These are phyloP conservation scores for Rubroshorea leprosula DNA, from an alignment of 345 rosid species.

Conservation along the genomic window DNA sequence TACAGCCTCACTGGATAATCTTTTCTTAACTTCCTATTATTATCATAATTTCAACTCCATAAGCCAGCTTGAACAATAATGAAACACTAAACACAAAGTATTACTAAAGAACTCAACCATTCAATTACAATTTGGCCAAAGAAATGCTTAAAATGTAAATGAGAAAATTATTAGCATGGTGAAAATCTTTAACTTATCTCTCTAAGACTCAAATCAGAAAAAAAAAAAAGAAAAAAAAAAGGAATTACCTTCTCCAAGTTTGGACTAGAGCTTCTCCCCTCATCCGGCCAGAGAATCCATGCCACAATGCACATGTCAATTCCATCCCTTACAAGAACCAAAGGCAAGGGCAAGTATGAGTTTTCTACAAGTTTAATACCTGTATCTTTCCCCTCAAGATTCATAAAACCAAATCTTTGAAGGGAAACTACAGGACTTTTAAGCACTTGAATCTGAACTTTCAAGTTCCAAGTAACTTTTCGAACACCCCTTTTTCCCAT, in stretches of 20 bases:
- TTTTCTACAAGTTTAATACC: constrained; percentile 48
- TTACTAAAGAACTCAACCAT: not conserved
- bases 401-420: constrained; percentile 49
- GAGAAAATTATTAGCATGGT: not conserved
- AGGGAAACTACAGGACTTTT: constrained; percentile 60
- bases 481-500: constrained; percentile 53
- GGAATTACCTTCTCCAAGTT: constrained; percentile 78
- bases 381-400: constrained; percentile 32
- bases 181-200: constrained; percentile 2
- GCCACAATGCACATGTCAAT: constrained; percentile 68
- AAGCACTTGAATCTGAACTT: constrained; percentile 80
- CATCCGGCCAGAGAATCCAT: constrained; percentile 99
- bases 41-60: constrained; percentile 24
- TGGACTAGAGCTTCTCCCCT: constrained; percentile 80
- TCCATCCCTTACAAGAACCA: constrained; percentile 46
- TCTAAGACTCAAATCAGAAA: too few relatives aligned
- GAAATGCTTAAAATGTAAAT: not conserved
- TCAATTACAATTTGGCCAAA: constrained; percentile 1
- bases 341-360: constrained; percentile 47
- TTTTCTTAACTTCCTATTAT: constrained; percentile 80
- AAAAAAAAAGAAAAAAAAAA: too few relatives aligned
- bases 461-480: constrained; percentile 89
- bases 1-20: constrained; percentile 68
- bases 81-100: not conserved
- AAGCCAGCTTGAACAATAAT: constrained; percentile 15